Conservation (phyloP, 179 eudicot species). For the Silene noctiflora region DNA sequence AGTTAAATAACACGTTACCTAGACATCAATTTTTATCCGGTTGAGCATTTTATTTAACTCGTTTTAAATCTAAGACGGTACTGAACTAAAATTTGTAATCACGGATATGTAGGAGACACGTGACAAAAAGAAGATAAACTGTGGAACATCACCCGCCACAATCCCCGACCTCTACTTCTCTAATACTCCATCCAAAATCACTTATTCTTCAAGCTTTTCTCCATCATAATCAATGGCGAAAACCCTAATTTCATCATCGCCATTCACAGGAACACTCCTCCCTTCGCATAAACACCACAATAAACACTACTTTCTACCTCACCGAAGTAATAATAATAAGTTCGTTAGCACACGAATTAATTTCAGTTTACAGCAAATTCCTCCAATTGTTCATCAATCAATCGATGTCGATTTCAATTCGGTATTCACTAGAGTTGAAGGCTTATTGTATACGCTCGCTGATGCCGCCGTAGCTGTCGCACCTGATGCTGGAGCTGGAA, state of each 20-base stretch:
- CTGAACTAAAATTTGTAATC: conserved; percentile 44
- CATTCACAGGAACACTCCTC: conserved; percentile 49
- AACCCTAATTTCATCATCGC: conserved; percentile 67
- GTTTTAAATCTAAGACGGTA: too few species aligned
- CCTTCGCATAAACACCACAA: conserved; percentile 29
- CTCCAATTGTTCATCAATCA: conserved; percentile 38
- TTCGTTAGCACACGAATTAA: conserved; percentile 43
- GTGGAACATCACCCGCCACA: background rate
- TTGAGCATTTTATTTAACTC: too few species aligned
- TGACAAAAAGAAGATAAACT: background rate
- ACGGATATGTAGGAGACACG: background rate
- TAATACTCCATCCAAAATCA: background rate
- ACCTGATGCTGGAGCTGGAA: conserved; percentile 25
- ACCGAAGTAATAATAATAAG: conserved; percentile 26
- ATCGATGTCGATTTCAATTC: conserved; percentile 47
- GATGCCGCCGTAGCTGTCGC: conserved; percentile 74
- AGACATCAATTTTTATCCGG: too few species aligned
- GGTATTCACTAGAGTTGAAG: conserved; percentile 48
- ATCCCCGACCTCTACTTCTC: background rate
- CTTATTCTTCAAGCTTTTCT: background rate
- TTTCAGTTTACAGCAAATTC: conserved; percentile 61
- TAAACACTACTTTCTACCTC: conserved; percentile 31
- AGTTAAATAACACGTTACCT: too few species aligned
- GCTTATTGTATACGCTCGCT: conserved; percentile 72
- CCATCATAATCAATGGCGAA: conserved; percentile 48